Evolutionary conservation across 225 moss, liverwort and hornwort genomes (phyloP), one percentile per base, ranked within the genome.

Genomic region (Rhytidiadelphus loreus): DNA sequence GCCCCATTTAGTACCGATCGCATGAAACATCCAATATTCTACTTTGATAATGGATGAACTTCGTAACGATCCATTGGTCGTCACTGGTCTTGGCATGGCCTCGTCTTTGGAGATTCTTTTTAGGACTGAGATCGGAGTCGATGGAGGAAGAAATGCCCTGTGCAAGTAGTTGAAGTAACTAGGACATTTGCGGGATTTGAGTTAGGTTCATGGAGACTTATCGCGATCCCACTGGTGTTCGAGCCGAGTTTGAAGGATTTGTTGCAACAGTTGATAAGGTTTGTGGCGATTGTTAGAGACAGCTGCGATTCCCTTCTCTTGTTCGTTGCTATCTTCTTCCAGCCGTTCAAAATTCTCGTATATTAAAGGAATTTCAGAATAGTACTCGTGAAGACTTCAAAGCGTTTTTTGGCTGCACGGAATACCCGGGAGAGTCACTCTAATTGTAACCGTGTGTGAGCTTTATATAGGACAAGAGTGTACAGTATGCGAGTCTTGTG

Each of bases 231-330:
- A 85, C 65, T 44, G 92, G 93, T 46, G 87, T 82, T 75, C 93
- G 96, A 60, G 96, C 94, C 65, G 96, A 96, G 80, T 96, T 96
- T 85, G 96, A 96, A 93, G 96, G 95, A 73, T 96, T 94, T 88
- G 85, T 96, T 78, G 95, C 92, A 71, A 68, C 87, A 29, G 89
- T 93, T 43, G 91, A 96, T 79, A 89, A 94, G 94, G 96, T 94
- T 86, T 82, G 87, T 92, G 88, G 69, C 56, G 86, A 39, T 86
- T 91, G 33, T 89, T 87, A 87, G 78, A 86, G 76, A 83, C 33
- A 14, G 14, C 76, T 90, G 50, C 83, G 23, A 78, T 79, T 89
- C 56, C 53, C 62, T 61, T 69, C 60, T 83, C 44, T 83, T 83
- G 16, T 56, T 70, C 60, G 70, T 83, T 86, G 74, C 77, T 79